A percentile compares a stretch with the other conserved stretches of the same genome.
These are phyloP conservation scores for Anisodus acutangulus DNA, from an alignment of 257 asterid species.

Conservation along the genomic window DNA sequence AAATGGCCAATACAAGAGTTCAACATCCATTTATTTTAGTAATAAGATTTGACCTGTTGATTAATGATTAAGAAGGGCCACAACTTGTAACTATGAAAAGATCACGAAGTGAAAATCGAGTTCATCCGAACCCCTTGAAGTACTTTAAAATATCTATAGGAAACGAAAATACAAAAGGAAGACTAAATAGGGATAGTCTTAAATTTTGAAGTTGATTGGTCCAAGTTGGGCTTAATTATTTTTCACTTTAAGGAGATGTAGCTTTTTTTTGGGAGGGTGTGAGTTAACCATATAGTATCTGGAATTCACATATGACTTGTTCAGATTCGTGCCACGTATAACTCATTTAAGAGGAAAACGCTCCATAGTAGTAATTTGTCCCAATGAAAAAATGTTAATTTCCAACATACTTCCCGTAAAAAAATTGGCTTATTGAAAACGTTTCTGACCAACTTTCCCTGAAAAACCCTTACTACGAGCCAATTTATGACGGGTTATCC, in stretches of 20 bases:
- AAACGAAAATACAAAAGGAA: not conserved
- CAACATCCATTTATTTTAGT: not conserved
- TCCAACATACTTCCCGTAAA: too few relatives aligned
- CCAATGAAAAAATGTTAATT: too few relatives aligned
- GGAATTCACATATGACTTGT: not conserved
- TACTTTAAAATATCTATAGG: not conserved
- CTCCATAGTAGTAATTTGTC: not conserved
- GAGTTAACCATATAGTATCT: not conserved
- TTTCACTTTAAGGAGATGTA: not conserved
- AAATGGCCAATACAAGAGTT: not conserved
- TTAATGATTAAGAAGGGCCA: not conserved
- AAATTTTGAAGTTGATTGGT: not conserved
- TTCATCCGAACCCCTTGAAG: not conserved
- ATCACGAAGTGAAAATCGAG: not conserved
- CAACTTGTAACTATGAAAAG: conserved; percentile 18
- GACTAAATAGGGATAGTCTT: not conserved
- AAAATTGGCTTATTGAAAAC: too few relatives aligned
- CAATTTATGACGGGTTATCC: too few relatives aligned
- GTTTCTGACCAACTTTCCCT: too few relatives aligned
- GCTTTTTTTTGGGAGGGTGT: not conserved
- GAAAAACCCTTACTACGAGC: too few relatives aligned
- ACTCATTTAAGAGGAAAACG: too few relatives aligned
- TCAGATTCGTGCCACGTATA: not conserved
- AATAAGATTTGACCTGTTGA: not conserved
- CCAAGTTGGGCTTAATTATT: not conserved